A percentile compares a stretch with the other conserved stretches of the same genome.
phyloP scores from a whole-genome alignment of 805 yeast species.

The Cyberlindnera suaveolens region DNA sequence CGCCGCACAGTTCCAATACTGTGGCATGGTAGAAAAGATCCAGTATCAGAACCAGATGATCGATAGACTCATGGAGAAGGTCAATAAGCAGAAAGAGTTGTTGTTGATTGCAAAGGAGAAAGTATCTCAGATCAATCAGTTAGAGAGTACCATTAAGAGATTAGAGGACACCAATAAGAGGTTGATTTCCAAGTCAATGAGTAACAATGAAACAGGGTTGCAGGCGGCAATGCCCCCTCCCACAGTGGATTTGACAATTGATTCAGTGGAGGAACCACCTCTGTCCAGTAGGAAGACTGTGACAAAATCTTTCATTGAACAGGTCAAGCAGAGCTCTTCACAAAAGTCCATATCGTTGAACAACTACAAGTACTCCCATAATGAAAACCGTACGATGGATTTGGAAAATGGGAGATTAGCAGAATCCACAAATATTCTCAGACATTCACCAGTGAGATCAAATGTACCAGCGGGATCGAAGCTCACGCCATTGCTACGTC shows the following conservation, averaged over 20 bases:
- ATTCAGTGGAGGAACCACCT: constrained; percentile 11
- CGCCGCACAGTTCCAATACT: constrained; percentile 19
- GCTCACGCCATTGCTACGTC: not conserved
- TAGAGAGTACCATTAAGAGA: constrained; percentile 9
- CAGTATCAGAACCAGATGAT: constrained; percentile 12
- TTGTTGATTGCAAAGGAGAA: constrained; percentile 20
- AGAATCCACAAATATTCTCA: constrained; percentile 19
- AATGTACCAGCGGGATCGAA: not conserved
- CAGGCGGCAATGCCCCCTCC: constrained; percentile 6
- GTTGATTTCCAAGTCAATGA: not conserved
- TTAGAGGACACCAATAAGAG: constrained; percentile 9
- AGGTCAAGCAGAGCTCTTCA: constrained; percentile 15
- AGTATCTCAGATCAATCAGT: constrained; percentile 9
- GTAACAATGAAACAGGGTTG: not conserved
- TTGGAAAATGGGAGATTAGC: constrained; percentile 16
- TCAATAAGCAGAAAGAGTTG: constrained; percentile 18
- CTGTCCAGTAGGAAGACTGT: constrained; percentile 1
- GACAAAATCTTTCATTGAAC: constrained; percentile 16
- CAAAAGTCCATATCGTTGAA: constrained; percentile 6
- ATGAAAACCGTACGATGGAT: constrained; percentile 4
- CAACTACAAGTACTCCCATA: not conserved
- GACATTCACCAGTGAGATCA: constrained; percentile 6
- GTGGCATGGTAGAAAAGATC: constrained; percentile 16
- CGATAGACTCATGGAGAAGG: constrained; percentile 11
- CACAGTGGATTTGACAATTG: constrained; percentile 19